Percentiles rank a stretch among this genome's conserved stretches.
Conservation (phyloP, 1,284 basidiomycete species). For the Entoloma clypeatum region DNA sequence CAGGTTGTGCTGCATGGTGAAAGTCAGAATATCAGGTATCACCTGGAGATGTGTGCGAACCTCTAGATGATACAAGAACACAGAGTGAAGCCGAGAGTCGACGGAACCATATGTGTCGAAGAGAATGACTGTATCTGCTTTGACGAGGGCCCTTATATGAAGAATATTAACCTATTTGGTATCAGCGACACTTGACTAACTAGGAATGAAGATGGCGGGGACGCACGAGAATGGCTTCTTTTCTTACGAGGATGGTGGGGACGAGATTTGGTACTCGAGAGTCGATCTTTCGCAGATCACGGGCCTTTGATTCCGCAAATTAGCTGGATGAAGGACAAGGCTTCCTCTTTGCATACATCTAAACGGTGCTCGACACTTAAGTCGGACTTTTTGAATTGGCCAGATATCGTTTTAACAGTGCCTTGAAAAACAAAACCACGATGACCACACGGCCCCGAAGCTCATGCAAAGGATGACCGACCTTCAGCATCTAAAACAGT, state of each 20-base stretch:
- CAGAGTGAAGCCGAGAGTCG: slow-evolving; percentile 80
- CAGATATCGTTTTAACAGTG: slow-evolving; percentile 86
- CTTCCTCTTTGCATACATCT: slow-evolving; percentile 55
- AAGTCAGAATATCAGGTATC: slow-evolving; percentile 10
- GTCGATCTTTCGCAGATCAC: slow-evolving; percentile 97
- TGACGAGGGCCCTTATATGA: slow-evolving; percentile 92
- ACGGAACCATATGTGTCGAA: slow-evolving; percentile 89
- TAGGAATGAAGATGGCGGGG: slow-evolving; percentile 5
- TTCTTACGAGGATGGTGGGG: slow-evolving; percentile 88
- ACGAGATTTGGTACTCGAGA: slow-evolving; percentile 91
- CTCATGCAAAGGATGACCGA: slow-evolving; percentile 26
- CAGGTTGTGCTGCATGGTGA: slow-evolving; percentile 63
- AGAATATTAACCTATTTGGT: slow-evolving; percentile 80
- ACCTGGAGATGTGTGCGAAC: slow-evolving; percentile 36
- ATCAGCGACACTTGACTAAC: slow-evolving; percentile 12
- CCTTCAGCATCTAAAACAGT: slow-evolving; percentile 85
- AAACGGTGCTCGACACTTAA: slow-evolving; percentile 86
- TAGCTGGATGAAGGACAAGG: slow-evolving; percentile 8
- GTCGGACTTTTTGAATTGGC: slow-evolving; percentile 86
- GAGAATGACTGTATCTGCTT: slow-evolving; percentile 87
- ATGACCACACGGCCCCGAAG: too few species aligned
- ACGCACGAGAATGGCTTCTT: slow-evolving; percentile 82
- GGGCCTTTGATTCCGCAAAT: slow-evolving; percentile 54
- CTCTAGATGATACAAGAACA: slow-evolving; percentile 87
- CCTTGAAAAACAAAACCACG: slow-evolving; percentile 42